These are phyloP conservation scores for Galerina marginata DNA, from an alignment of 768 basidiomycete genomes.

Conservation along the genomic window DNA sequence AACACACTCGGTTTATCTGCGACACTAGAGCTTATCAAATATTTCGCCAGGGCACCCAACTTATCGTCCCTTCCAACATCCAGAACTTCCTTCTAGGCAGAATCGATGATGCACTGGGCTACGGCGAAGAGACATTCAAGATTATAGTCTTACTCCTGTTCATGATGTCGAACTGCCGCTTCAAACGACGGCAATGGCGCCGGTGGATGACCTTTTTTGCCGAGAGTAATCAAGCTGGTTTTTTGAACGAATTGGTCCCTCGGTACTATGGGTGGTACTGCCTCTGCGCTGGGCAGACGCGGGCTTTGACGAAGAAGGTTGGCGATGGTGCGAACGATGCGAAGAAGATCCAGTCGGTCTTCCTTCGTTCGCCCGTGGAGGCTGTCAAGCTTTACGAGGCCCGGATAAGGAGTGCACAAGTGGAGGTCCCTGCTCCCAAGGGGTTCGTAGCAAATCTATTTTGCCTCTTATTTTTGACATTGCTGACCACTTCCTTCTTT, in stretches of 20 bases:
- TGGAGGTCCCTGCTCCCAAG: neutral
- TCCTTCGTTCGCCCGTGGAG: slow-evolving; percentile 6
- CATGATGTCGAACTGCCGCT: too few relatives aligned
- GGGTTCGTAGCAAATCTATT: neutral
- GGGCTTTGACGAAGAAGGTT: neutral
- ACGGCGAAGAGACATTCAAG: too few relatives aligned
- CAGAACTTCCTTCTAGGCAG: too few relatives aligned
- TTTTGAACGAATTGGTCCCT: neutral
- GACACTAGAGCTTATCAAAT: too few relatives aligned
- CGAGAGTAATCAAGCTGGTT: neutral
- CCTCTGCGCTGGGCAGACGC: neutral
- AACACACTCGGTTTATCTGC: too few relatives aligned
- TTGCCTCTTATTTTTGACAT: neutral
- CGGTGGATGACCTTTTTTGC: neutral
- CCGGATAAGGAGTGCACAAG: neutral
- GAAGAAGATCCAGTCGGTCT: neutral
- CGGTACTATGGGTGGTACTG: neutral
- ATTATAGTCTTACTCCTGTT: too few relatives aligned
- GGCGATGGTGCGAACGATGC: neutral
- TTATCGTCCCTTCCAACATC: too few relatives aligned
- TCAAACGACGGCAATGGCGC: neutral
- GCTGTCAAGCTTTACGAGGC: neutral
- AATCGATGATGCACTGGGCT: too few relatives aligned
- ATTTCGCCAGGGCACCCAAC: too few relatives aligned
- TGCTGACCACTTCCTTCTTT: neutral